Evolutionary conservation across 352 stramenopile genomes (phyloP), one percentile per base, ranked within the genome.

Genomic region (Globisporangium mamillatum): DNA sequence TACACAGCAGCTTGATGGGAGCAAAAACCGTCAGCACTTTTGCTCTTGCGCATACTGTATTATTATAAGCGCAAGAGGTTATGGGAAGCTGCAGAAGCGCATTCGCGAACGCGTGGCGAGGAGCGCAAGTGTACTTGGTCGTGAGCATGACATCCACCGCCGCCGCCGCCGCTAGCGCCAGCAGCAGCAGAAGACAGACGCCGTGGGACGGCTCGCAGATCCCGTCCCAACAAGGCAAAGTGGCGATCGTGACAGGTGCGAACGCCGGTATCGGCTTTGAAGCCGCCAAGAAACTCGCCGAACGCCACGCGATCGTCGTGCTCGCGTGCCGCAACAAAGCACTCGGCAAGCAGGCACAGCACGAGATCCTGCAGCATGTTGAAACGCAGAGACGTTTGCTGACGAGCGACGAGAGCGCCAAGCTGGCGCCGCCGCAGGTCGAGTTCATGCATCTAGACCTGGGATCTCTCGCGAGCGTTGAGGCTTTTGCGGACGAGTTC

Each of bases 181-280:
- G 25, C 25, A 27, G 25, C 25, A 27, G 25, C 25, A 27, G 25
- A 27, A n/a, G n/a, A n/a, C 36, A 59, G 46, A n/a, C 32, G 44
- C 46, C 25, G 12, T 73, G 71, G 74, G 62, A 80, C 38, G 70
- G 25, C 25, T 71, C 71, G 5, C 41, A 38, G 46, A 80, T 88
- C 32, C 48, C 75, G 27, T 75, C 77, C 12, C 72, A 79, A 65
- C 34, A 65, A 7, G 80, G 66, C 29, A 96, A 84, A 36, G 55
- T 97, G 29, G 88, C 77, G 29, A 76, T 97, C 73, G 86, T 97
- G 41, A 97, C 91, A 4, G 91, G 91, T 32, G 76, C 71, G 58
- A 96, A 94, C 71, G 87, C 82, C 18, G 89, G 91, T 8, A 88
- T 97, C 67, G 91, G 91, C 27, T 92, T 84, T 48, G 82, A 91